Percentiles rank a stretch among this genome's conserved stretches.
Evolutionary conservation across 2,329 filamentous ascomycete species (phyloP).

Genomic region (Botryotinia globosa): DNA sequence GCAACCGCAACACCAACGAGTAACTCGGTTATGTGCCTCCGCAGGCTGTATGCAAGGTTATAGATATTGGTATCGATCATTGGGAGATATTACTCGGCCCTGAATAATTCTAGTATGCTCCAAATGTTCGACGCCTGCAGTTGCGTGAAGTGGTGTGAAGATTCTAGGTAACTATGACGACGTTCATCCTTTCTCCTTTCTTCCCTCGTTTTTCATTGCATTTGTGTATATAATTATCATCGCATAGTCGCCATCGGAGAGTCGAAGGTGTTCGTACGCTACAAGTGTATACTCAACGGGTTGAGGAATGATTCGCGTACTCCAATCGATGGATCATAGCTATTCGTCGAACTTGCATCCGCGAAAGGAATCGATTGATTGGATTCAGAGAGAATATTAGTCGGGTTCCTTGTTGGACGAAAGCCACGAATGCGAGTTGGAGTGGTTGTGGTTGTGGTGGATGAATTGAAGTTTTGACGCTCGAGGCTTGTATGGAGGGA

Average conservation of each 20-base stretch:
- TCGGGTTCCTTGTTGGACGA: constrained; percentile 1
- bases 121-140: constrained; percentile 3
- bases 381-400: background rate
- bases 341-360: background rate
- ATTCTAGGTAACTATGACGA: background rate
- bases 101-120: background rate
- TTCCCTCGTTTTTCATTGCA: background rate
- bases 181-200: no score
- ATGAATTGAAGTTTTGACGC: background rate
- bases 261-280: background rate
- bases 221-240: background rate
- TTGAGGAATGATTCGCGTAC: background rate
- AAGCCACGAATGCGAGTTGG: background rate
- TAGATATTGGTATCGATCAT: constrained; percentile 2
- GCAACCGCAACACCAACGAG: background rate
- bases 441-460: no score
- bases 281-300: background rate
- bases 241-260: background rate
- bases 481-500: background rate
- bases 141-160: background rate
- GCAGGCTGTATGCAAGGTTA: constrained; percentile 7
- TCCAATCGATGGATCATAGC: background rate
- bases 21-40: background rate
- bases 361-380: background rate
- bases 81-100: background rate